phyloP scores from a whole-genome alignment of 495 filamentous ascomycete genomes.

The Copromyces sp. region DNA sequence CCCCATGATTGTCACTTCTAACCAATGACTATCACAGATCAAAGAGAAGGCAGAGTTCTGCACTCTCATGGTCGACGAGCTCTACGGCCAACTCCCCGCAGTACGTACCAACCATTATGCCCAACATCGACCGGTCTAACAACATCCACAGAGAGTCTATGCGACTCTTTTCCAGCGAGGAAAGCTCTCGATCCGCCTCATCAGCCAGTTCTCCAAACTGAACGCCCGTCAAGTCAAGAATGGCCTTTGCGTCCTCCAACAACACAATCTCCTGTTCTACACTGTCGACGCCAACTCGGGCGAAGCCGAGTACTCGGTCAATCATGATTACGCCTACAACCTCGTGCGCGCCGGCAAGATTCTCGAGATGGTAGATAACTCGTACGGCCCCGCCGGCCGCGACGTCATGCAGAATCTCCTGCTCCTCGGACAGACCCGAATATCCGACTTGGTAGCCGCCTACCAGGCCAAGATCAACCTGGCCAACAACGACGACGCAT shows the following conservation, averaged over 20 bases:
- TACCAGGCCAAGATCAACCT: slow-evolving; percentile 26
- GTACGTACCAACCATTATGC: slow-evolving; percentile 43
- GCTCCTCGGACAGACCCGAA: slow-evolving; percentile 62
- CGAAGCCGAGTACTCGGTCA: slow-evolving; percentile 68
- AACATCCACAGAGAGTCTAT: slow-evolving; percentile 55
- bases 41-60: slow-evolving; percentile 70
- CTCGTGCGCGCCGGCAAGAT: slow-evolving; percentile 74
- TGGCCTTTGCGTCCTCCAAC: slow-evolving; percentile 73
- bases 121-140: no score
- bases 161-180: slow-evolving; percentile 66
- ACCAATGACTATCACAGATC: slow-evolving; percentile 24
- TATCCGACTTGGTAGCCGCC: slow-evolving; percentile 54
- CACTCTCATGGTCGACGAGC: slow-evolving; percentile 75
- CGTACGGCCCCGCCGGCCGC: slow-evolving; percentile 59
- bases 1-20: neutral
- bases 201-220: slow-evolving; percentile 59
- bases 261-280: slow-evolving; percentile 77
- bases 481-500: slow-evolving; percentile 12
- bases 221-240: slow-evolving; percentile 58
- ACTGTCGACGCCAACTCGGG: slow-evolving; percentile 52
- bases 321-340: slow-evolving; percentile 62
- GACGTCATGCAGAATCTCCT: slow-evolving; percentile 65
- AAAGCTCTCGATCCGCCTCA: slow-evolving; percentile 55
- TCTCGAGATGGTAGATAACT: slow-evolving; percentile 58
- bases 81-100: slow-evolving; percentile 80